phyloP scores from a whole-genome alignment of 2,329 filamentous ascomycete species.

The Ceratocystis colombiana region DNA sequence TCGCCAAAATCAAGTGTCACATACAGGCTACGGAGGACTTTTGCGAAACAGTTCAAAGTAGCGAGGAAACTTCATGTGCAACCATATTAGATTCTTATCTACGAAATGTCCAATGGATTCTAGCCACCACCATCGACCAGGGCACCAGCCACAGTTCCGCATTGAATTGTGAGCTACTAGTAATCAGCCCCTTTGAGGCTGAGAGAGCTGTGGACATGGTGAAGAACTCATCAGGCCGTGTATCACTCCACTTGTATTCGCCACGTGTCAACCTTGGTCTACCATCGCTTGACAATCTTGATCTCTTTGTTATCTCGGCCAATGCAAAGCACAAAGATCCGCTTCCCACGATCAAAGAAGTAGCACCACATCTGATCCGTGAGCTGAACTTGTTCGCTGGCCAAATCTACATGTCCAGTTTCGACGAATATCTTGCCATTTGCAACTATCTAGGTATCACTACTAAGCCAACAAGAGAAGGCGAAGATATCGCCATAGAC shows the following conservation, averaged over 20 bases:
- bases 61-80: too few relatives aligned
- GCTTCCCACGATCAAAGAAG: conserved; percentile 24
- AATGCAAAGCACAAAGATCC: conserved; percentile 14
- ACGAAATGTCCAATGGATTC: conserved; percentile 46
- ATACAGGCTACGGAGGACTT: conserved; percentile 46
- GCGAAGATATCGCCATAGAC: conserved; percentile 29
- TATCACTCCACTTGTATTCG: conserved; percentile 43
- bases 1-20: conserved; percentile 33
- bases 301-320: conserved; percentile 36
- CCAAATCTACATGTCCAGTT: conserved; percentile 51
- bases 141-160: neutral
- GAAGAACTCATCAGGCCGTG: conserved; percentile 28
- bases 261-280: conserved; percentile 36
- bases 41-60: conserved; percentile 34
- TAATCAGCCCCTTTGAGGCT: conserved; percentile 54
- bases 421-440: conserved; percentile 43
- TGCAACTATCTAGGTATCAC: conserved; percentile 46
- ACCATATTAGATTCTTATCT: conserved; percentile 38
- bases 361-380: conserved; percentile 31
- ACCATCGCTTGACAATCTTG: conserved; percentile 38
- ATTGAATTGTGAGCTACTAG: conserved; percentile 33
- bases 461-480: conserved; percentile 27
- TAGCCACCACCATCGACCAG: conserved; percentile 28
- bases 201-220: conserved; percentile 41
- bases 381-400: conserved; percentile 59